Base-by-base conservation (phyloP, 352 stramenopile species). In the Phytophthora uliginosa region DNA sequence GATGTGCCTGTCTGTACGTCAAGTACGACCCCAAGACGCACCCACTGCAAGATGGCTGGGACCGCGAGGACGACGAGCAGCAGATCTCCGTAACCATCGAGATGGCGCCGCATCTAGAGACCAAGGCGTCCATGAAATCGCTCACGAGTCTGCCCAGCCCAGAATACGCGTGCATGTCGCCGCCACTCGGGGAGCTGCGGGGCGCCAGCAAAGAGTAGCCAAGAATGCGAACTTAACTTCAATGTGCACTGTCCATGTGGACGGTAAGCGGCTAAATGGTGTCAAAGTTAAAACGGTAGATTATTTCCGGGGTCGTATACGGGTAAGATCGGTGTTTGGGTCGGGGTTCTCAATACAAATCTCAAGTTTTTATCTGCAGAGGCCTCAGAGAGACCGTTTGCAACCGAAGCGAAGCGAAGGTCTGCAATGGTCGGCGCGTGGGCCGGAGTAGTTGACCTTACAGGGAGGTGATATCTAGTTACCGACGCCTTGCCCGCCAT, bases 21-120 rank as follows among this genome's bases (percentile, higher is more conserved):
- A 54, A 73, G 40, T 81, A 76, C 58, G 66, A 78, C 58, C 74
- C 70, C 9, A 71, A 71, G 51, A 76, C 69, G 20, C 69, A 76
- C 33, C 69, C 63, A 57, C 42, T 72, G 20, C 55, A 64, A 22
- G 60, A 69, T 28, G 59, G 53, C 10, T 74, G 59, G 67, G 59
- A 74, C n/a, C 18, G 28, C 12, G 9, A 36, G 13, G 65, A 56
- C 22, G 56, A 59, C 26, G 50, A 73, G 9, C 20, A 45, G 5
- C 12, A 65, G 31, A 56, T 76, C 50, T 62, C 62, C 6, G 67
- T 74, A 22, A 61, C 53, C n/a, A 47, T 76, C 17, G 62, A 76
- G 22, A 59, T 71, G 56, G 38, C 38, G 17, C 56, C 54, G 4
- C 56, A 71, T 33, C 33, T 68, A 15, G 55, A 66, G 18, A 24